phyloP scores from a whole-genome alignment of 768 basidiomycete genomes.

The Podaxis sp. region DNA sequence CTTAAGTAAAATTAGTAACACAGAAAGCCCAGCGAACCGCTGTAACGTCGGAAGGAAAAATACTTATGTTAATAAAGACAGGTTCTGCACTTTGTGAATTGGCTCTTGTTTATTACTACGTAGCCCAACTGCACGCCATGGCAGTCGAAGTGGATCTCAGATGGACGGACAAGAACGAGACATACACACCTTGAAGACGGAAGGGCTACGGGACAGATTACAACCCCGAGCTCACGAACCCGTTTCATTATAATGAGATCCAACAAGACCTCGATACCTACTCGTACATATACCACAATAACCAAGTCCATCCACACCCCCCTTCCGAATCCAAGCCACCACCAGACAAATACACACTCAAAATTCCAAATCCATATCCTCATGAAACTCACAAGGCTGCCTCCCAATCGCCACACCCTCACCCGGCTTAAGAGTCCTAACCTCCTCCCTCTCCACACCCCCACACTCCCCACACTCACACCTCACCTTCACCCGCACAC shows the following conservation, averaged over 20 bases:
- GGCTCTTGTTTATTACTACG: too few species aligned
- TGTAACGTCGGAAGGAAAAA: neutral
- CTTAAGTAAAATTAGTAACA: neutral
- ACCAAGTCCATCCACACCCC: neutral
- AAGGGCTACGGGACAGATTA: too few species aligned
- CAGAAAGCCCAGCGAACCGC: neutral
- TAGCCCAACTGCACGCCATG: too few species aligned
- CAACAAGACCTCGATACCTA: neutral
- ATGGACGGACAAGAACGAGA: too few species aligned
- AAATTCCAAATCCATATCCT: constrained; percentile 22
- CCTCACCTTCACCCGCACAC: constrained; percentile 38
- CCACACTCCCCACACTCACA: constrained; percentile 20
- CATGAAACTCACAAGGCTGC: constrained; percentile 61
- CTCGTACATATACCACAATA: neutral
- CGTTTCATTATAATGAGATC: neutral
- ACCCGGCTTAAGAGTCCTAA: constrained; percentile 30
- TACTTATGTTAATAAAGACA: neutral
- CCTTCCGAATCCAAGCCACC: neutral
- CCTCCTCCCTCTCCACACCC: constrained; percentile 25
- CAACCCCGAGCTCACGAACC: neutral
- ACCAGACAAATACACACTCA: neutral
- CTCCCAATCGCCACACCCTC: constrained; percentile 58
- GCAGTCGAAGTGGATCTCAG: too few species aligned
- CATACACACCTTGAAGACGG: too few species aligned
- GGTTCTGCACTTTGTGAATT: too few species aligned